Conservation (phyloP, 169 alveolate species). For the Amoebophrya sp. region DNA sequence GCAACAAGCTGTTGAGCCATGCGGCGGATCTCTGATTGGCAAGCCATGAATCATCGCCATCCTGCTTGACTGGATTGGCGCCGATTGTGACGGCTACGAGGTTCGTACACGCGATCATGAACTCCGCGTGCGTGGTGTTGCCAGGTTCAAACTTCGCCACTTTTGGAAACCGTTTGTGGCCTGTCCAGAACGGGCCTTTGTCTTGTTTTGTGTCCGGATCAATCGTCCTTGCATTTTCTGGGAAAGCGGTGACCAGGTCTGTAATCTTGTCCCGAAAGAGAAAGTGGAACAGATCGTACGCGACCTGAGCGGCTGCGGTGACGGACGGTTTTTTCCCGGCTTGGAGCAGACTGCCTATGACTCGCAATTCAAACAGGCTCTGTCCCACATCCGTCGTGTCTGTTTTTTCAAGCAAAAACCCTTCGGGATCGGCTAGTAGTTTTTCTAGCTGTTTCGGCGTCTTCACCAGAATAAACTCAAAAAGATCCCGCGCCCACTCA, state of each 20-base stretch:
- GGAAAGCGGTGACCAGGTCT: slow-evolving; percentile 42
- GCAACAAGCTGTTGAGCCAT: not conserved
- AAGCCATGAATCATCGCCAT: slow-evolving; percentile 42
- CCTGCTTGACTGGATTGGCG: slow-evolving; percentile 33
- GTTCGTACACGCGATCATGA: slow-evolving; percentile 70
- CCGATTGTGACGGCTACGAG: slow-evolving; percentile 69
- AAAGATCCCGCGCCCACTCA: slow-evolving; percentile 97
- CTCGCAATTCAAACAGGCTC: slow-evolving; percentile 42
- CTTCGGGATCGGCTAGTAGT: slow-evolving; percentile 27
- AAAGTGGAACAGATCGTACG: slow-evolving; percentile 44
- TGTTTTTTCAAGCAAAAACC: slow-evolving; percentile 31
- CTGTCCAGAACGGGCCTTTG: slow-evolving; percentile 88
- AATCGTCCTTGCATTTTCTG: slow-evolving; percentile 39
- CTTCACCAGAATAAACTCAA: slow-evolving; percentile 89
- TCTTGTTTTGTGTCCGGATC: slow-evolving; percentile 49
- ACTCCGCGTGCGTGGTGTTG: slow-evolving; percentile 71
- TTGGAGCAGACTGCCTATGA: slow-evolving; percentile 31
- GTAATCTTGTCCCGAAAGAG: slow-evolving; percentile 47
- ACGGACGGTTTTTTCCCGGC: slow-evolving; percentile 35
- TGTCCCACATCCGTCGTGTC: slow-evolving; percentile 40
- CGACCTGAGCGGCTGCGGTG: slow-evolving; percentile 40
- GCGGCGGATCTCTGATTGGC: not conserved
- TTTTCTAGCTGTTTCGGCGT: slow-evolving; percentile 21
- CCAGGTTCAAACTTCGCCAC: slow-evolving; percentile 73
- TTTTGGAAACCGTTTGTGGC: slow-evolving; percentile 95